phyloP scores from a whole-genome alignment of 2,329 filamentous ascomycete genomes.

The Ophiostoma sp. region DNA sequence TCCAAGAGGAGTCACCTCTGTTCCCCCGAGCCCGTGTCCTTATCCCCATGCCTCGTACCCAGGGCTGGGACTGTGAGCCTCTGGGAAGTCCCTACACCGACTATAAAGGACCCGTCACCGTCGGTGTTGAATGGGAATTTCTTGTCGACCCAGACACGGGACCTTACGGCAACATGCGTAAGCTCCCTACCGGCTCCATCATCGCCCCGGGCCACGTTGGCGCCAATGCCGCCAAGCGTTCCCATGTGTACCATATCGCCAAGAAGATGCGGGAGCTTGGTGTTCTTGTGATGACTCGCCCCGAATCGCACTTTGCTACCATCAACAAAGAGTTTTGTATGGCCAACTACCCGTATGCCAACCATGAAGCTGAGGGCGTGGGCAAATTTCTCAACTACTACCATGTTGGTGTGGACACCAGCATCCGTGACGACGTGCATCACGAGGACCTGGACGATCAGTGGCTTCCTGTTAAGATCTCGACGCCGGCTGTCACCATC shows the following conservation, averaged over 20 bases:
- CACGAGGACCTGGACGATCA: not conserved
- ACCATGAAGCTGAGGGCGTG: not conserved
- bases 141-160: not conserved
- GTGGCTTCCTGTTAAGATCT: constrained; percentile 17
- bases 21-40: not conserved
- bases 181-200: not conserved
- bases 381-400: not conserved
- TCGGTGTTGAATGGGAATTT: constrained; percentile 22
- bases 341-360: not conserved
- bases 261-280: constrained; percentile 12
- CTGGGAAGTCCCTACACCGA: not conserved
- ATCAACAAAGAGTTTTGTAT: not conserved
- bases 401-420: constrained; percentile 11
- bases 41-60: not conserved
- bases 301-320: not conserved
- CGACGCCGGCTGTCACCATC: not conserved
- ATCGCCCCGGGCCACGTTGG: not conserved
- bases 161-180: constrained; percentile 15
- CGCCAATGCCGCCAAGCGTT: not conserved
- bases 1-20: not conserved
- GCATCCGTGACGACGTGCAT: constrained; percentile 11
- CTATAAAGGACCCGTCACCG: not conserved
- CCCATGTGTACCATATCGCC: constrained; percentile 13
- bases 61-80: not conserved
- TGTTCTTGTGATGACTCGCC: not conserved